Conservation (phyloP, 2,329 filamentous ascomycete genomes). For the Microdochium trichocladiopsis region DNA sequence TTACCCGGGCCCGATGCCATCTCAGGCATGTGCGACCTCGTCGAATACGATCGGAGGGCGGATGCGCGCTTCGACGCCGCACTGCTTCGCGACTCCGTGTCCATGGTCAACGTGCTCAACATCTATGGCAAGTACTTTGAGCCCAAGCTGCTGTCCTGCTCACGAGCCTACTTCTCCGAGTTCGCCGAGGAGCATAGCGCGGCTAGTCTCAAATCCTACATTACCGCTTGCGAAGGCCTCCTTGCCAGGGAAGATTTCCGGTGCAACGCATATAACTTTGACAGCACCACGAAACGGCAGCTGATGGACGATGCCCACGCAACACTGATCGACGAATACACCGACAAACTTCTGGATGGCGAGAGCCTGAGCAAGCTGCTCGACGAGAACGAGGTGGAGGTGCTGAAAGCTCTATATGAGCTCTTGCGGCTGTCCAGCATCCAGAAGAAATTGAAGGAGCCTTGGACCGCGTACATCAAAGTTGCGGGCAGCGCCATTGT, state of each 20-base stretch:
- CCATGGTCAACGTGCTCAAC: slow-evolving; percentile 78
- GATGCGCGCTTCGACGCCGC: slow-evolving; percentile 49
- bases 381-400: slow-evolving; percentile 58
- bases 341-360: slow-evolving; percentile 57
- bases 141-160: slow-evolving; percentile 60
- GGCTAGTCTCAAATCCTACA: slow-evolving; percentile 66
- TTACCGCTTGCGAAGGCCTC: slow-evolving; percentile 60
- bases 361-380: slow-evolving; percentile 67
- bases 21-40: slow-evolving; percentile 65
- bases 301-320: slow-evolving; percentile 68
- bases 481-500: slow-evolving; percentile 71
- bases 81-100: slow-evolving; percentile 68
- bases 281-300: slow-evolving; percentile 73
- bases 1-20: slow-evolving; percentile 29
- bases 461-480: slow-evolving; percentile 76
- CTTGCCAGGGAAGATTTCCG: slow-evolving; percentile 66
- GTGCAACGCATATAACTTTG: slow-evolving; percentile 75
- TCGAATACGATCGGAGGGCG: slow-evolving; percentile 63
- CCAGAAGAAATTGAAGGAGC: slow-evolving; percentile 59
- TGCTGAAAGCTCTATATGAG: slow-evolving; percentile 70
- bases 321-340: slow-evolving; percentile 62
- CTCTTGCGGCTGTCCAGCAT: slow-evolving; percentile 68
- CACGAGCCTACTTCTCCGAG: slow-evolving; percentile 58
- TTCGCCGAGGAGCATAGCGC: slow-evolving; percentile 63
- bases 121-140: slow-evolving; percentile 80